These are phyloP conservation scores for Neonectria punicea DNA, from an alignment of 2,329 filamentous ascomycete genomes.

Conservation along the genomic window DNA sequence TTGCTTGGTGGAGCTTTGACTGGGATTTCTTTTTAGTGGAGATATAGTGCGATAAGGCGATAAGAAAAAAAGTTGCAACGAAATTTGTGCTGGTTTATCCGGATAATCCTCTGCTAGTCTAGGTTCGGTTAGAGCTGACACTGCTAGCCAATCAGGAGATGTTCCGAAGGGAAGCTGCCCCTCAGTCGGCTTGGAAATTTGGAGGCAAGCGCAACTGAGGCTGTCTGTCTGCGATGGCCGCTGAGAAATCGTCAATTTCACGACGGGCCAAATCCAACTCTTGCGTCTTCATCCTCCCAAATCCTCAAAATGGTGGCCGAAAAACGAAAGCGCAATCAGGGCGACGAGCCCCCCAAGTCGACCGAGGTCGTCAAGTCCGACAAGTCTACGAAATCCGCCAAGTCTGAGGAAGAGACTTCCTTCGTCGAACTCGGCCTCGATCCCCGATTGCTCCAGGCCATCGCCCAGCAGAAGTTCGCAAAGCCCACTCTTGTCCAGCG, in stretches of 20 bases:
- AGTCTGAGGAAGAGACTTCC: constrained; percentile 54
- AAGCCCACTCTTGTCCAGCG: constrained; percentile 90
- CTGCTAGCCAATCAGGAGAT: constrained; percentile 24
- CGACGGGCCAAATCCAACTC: constrained; percentile 6
- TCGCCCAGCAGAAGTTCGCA: constrained; percentile 85
- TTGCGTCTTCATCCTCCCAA: constrained; percentile 16
- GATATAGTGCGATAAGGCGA: constrained; percentile 33
- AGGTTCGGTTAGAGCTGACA: fast-evolving
- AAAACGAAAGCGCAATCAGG: constrained; percentile 70
- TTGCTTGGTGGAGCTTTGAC: neutral
- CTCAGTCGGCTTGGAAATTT: constrained; percentile 42
- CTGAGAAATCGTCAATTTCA: constrained; percentile 37
- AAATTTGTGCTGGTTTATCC: constrained; percentile 36
- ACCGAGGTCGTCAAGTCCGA: constrained; percentile 42
- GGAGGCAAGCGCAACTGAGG: constrained; percentile 34
- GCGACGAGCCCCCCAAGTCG: constrained; percentile 57
- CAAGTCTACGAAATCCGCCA: constrained; percentile 38
- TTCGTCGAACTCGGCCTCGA: constrained; percentile 87
- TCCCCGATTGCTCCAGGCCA: constrained; percentile 83
- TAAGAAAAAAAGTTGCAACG: constrained; percentile 38
- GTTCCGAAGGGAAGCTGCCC: constrained; percentile 35
- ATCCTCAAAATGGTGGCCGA: constrained; percentile 32
- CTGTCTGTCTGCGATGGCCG: constrained; percentile 30
- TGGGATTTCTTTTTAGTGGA: constrained; percentile 19
- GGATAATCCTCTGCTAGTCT: neutral